Percentiles rank a stretch among this genome's conserved stretches.
phyloP scores from a whole-genome alignment of 805 yeast genomes.

The Kodamaea jinghongensis region DNA sequence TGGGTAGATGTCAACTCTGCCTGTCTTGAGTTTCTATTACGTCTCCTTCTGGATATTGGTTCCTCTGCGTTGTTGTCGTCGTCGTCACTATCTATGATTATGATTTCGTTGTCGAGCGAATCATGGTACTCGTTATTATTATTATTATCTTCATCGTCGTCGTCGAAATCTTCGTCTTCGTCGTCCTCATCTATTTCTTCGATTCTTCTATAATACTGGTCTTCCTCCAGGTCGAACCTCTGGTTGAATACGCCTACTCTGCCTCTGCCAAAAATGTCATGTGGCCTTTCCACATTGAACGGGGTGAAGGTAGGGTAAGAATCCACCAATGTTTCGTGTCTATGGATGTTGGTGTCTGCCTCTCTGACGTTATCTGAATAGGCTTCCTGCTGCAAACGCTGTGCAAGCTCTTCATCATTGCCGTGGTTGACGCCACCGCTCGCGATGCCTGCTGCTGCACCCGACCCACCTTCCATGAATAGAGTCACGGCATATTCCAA shows the following conservation, averaged over 20 bases:
- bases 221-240: conserved; percentile 41
- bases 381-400: conserved; percentile 61
- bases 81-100: conserved; percentile 22
- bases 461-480: conserved; percentile 46
- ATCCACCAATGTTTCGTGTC: conserved; percentile 74
- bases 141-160: too few relatives aligned
- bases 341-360: conserved; percentile 75
- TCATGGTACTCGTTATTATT: conserved; percentile 36
- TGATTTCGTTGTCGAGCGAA: conserved; percentile 17
- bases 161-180: conserved; percentile 23
- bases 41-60: conserved; percentile 23
- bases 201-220: conserved; percentile 19
- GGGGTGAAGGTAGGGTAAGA: conserved; percentile 15
- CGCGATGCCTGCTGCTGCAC: too few relatives aligned
- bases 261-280: conserved; percentile 49
- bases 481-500: conserved; percentile 82
- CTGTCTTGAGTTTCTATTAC: conserved; percentile 22
- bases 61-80: conserved; percentile 11
- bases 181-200: conserved; percentile 22
- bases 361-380: conserved; percentile 42
- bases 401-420: conserved; percentile 56
- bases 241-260: conserved; percentile 61
- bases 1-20: conserved; percentile 51
- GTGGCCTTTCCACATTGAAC: conserved; percentile 17
- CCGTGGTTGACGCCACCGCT: conserved; percentile 9